Conservation (phyloP, 495 filamentous ascomycete genomes). For the Hypoxylon fragiforme region DNA sequence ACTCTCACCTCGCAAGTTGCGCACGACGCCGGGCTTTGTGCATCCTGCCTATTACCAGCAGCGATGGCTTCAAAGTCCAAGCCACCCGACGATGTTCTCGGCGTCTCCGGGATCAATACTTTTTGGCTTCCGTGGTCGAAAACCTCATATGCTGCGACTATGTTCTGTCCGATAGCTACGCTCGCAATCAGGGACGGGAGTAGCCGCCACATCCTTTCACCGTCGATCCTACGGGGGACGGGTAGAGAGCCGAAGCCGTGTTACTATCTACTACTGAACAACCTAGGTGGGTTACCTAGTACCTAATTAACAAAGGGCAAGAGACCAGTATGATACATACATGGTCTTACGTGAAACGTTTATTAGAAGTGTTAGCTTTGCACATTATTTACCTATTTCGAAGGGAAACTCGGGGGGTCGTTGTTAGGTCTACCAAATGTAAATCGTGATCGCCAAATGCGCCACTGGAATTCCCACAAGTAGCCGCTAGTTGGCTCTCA, state of each 20-base stretch:
- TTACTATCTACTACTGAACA: background rate
- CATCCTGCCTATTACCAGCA: slow-evolving; percentile 40
- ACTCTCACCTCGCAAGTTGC: slow-evolving; percentile 50
- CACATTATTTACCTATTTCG: no score
- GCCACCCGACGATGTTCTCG: background rate
- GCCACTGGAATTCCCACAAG: no score
- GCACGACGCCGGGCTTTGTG: slow-evolving; percentile 50
- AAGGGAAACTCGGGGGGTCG: no score
- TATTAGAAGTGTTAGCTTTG: no score
- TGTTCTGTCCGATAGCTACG: background rate
- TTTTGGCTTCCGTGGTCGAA: slow-evolving; percentile 6
- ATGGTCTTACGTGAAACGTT: background rate
- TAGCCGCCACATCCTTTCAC: slow-evolving; percentile 17
- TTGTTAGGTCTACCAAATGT: no score
- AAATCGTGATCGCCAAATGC: no score
- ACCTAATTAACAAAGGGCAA: background rate
- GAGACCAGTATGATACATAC: background rate
- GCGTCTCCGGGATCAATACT: slow-evolving; percentile 1
- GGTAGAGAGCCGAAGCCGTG: background rate
- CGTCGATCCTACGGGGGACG: no score
- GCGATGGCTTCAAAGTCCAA: slow-evolving; percentile 11
- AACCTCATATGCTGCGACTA: background rate
- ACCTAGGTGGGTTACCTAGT: background rate
- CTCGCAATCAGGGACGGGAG: slow-evolving; percentile 1
- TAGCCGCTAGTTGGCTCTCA: background rate